phyloP scores from a whole-genome alignment of 345 rosid genomes.

The Theobroma cacao region DNA sequence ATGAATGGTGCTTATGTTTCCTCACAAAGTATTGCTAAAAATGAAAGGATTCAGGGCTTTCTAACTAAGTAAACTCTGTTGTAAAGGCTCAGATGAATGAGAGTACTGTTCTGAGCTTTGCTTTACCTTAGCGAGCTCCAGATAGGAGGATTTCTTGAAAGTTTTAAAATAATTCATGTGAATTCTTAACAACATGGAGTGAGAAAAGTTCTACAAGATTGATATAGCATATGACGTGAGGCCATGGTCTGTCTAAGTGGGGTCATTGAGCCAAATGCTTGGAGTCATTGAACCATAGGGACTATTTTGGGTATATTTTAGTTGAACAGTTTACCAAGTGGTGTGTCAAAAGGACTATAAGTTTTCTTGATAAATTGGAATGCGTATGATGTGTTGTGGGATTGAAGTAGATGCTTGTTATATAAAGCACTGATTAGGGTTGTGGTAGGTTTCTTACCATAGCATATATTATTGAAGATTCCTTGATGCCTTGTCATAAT shows the following conservation, averaged over 20 bases:
- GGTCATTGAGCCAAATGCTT: background rate
- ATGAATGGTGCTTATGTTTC: background rate
- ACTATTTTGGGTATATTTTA: background rate
- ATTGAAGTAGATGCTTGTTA: background rate
- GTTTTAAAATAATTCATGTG: background rate
- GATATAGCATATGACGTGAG: background rate
- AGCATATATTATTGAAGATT: background rate
- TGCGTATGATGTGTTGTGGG: background rate
- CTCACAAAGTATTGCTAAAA: background rate
- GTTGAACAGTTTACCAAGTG: background rate
- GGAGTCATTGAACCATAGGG: background rate
- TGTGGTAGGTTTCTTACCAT: background rate
- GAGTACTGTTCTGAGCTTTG: background rate
- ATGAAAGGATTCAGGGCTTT: background rate
- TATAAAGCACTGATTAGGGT: background rate
- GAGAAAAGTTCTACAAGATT: background rate
- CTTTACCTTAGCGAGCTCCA: background rate
- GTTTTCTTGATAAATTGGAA: background rate
- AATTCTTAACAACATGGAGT: background rate
- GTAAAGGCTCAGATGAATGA: background rate
- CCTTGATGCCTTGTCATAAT: background rate
- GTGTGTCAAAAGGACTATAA: background rate
- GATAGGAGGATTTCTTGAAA: background rate
- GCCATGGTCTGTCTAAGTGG: background rate
- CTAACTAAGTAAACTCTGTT: background rate